These are phyloP conservation scores for Endotrypanum monterogeii DNA, from an alignment of 208 protist species.

Conservation along the genomic window DNA sequence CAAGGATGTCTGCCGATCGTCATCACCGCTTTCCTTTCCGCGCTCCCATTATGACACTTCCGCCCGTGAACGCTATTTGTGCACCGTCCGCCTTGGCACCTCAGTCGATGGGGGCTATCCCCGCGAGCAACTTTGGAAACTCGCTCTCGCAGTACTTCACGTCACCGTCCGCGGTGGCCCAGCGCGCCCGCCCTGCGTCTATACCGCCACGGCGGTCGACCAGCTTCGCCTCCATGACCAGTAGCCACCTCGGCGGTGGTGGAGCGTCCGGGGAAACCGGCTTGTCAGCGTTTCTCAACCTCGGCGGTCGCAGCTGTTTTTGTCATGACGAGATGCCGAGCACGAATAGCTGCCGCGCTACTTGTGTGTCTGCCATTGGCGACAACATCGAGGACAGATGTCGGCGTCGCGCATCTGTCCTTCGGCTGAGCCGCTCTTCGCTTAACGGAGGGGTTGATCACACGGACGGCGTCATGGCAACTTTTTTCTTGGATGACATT, in stretches of 20 bases:
- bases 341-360: constrained; percentile 17
- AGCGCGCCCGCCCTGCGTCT: not conserved
- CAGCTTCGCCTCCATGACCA: constrained; percentile 26
- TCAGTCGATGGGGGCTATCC: not conserved
- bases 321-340: constrained; percentile 28
- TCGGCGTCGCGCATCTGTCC: constrained; percentile 23
- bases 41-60: not conserved
- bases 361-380: constrained; percentile 15
- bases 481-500: constrained; percentile 31
- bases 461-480: constrained; percentile 30
- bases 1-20: not conserved
- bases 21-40: not conserved
- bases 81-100: not conserved
- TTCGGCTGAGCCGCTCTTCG: constrained; percentile 34
- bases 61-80: not conserved
- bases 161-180: not conserved
- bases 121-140: not conserved
- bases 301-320: constrained; percentile 7
- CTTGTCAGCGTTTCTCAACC: not conserved
- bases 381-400: constrained; percentile 2
- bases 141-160: constrained; percentile 6
- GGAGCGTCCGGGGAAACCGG: not conserved
- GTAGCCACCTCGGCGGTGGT: constrained; percentile 14
- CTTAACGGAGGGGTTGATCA: constrained; percentile 30
- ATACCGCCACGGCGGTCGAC: constrained; percentile 5